These are phyloP conservation scores for Simplicillium aogashimaense DNA, from an alignment of 2,329 filamentous ascomycete genomes.

Conservation along the genomic window DNA sequence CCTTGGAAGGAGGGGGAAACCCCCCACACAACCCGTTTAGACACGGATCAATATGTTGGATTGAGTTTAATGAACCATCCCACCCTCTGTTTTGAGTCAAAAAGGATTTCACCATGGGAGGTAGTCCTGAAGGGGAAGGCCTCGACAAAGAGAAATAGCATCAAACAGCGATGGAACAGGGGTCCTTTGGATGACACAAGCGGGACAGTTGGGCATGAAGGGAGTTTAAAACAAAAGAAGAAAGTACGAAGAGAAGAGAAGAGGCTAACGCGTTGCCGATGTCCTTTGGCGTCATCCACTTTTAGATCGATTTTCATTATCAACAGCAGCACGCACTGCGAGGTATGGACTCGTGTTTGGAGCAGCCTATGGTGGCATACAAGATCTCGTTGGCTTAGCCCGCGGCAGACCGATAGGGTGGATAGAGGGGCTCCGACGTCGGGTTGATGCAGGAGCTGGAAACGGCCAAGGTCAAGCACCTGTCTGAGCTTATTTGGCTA, in stretches of 20 bases:
- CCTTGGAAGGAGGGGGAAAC: background rate
- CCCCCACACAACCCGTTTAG: too few relatives aligned
- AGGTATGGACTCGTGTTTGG: conserved; percentile 72
- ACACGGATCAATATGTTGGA: too few relatives aligned
- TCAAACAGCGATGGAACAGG: background rate
- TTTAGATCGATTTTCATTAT: conserved; percentile 70
- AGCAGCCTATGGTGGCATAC: conserved; percentile 67
- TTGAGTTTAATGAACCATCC: too few relatives aligned
- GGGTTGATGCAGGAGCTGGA: conserved; percentile 13
- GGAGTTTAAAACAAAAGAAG: too few relatives aligned
- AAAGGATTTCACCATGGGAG: too few relatives aligned
- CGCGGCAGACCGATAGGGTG: conserved; percentile 68
- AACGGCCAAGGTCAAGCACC: background rate
- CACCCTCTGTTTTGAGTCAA: too few relatives aligned
- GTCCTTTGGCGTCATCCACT: too few relatives aligned
- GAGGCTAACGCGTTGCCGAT: background rate
- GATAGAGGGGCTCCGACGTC: conserved; percentile 53
- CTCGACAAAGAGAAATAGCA: too few relatives aligned
- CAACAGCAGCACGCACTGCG: conserved; percentile 67
- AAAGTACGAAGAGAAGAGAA: background rate
- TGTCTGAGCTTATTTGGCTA: too few relatives aligned
- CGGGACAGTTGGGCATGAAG: too few relatives aligned
- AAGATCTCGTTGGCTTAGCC: conserved; percentile 62
- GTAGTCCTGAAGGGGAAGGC: too few relatives aligned
- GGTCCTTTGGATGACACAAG: background rate